These are phyloP conservation scores for Schoenoplectus tabernaemontani DNA, from an alignment of 202 grass and related monocot genomes.

Conservation along the genomic window DNA sequence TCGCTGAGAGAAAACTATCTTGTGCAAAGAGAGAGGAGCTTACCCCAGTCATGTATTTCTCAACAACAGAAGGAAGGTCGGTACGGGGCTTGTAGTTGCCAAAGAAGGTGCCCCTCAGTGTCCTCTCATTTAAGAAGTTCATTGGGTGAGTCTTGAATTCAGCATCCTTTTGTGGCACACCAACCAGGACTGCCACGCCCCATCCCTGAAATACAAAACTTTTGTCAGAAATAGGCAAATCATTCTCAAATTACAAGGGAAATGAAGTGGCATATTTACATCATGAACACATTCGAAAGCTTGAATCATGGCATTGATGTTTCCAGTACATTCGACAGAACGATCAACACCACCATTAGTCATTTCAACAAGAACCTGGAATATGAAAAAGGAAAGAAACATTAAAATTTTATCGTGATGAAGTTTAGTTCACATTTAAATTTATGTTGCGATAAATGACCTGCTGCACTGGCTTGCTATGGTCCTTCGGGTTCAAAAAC, in stretches of 20 bases:
- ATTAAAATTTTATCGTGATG: not conserved
- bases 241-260: not conserved
- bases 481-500: conserved; percentile 81
- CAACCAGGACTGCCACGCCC: conserved; percentile 85
- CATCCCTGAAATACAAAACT: conserved; percentile 49
- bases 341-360: conserved; percentile 94
- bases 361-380: conserved; percentile 88
- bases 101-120: conserved; percentile 93
- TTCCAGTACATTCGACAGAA: conserved; percentile 82
- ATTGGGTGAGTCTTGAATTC: conserved; percentile 89
- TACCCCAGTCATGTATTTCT: conserved; percentile 89
- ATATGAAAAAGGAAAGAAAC: not conserved
- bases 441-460: conserved; percentile 24
- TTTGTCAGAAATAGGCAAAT: not conserved
- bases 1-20: not conserved
- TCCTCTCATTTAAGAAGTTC: conserved; percentile 87
- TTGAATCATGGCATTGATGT: conserved; percentile 82
- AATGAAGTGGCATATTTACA: conserved; percentile 20
- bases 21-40: not conserved
- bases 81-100: conserved; percentile 84
- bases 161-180: conserved; percentile 72
- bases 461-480: conserved; percentile 77
- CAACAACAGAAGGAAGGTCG: conserved; percentile 80
- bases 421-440: not conserved
- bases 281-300: conserved; percentile 98